A percentile compares a stretch with the other conserved stretches of the same genome.
Conservation (phyloP, 768 basidiomycete genomes). For the Mycena rosella region DNA sequence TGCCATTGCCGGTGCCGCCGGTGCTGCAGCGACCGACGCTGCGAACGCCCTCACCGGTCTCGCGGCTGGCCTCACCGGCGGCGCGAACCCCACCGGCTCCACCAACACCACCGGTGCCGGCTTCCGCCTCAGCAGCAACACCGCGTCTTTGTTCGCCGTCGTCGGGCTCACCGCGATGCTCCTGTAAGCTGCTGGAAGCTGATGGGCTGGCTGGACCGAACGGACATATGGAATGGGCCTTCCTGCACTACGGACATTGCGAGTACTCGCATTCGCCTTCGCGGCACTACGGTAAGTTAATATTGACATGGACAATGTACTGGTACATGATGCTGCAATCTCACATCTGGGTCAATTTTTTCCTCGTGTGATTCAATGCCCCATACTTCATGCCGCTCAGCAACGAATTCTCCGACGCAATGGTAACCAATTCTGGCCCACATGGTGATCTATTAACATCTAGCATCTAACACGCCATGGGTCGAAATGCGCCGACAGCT, state of each 20-base stretch:
- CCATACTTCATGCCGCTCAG: too few relatives aligned
- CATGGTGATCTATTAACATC: too few relatives aligned
- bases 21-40: slow-evolving; percentile 18
- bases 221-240: slow-evolving; percentile 14
- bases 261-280: slow-evolving; percentile 11
- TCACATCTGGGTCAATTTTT: slow-evolving; percentile 21
- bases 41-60: slow-evolving; percentile 12
- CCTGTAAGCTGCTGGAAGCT: slow-evolving; percentile 27
- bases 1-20: not conserved
- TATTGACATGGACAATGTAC: slow-evolving; percentile 37
- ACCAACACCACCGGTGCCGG: slow-evolving; percentile 1
- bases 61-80: not conserved
- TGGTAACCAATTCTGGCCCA: too few relatives aligned
- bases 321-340: slow-evolving; percentile 39
- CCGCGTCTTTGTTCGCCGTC: slow-evolving; percentile 27
- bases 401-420: too few relatives aligned
- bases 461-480: too few relatives aligned
- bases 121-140: not conserved
- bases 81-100: slow-evolving; percentile 6
- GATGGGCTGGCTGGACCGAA: not conserved
- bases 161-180: slow-evolving; percentile 30
- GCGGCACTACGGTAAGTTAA: slow-evolving; percentile 24
- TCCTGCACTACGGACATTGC: slow-evolving; percentile 30
- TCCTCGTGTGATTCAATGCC: too few relatives aligned
- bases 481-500: too few relatives aligned